Conservation (phyloP, 805 yeast species). For the Priceomyces melissophilus region DNA sequence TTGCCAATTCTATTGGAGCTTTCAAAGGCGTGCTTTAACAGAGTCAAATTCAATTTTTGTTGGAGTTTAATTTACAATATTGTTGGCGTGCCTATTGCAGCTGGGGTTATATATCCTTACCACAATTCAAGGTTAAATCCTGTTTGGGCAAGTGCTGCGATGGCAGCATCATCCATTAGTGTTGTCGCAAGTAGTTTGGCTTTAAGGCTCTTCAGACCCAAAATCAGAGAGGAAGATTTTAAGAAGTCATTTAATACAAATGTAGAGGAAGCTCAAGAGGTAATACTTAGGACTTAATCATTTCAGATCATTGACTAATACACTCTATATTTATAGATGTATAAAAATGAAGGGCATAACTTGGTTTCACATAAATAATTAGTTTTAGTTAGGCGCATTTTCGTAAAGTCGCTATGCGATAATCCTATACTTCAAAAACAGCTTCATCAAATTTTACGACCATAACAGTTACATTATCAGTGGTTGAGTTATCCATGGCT, state of each 20-base stretch:
- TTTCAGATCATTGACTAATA: no score
- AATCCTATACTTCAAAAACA: conserved; percentile 29
- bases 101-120: conserved; percentile 62
- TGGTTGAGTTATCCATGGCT: conserved; percentile 76
- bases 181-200: conserved; percentile 57
- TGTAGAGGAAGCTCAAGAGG: conserved; percentile 6
- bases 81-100: conserved; percentile 61
- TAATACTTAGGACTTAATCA: no score
- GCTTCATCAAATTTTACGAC: conserved; percentile 58
- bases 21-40: conserved; percentile 45
- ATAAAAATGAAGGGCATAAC: no score
- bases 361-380: no score
- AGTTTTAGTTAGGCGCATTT: no score
- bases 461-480: conserved; percentile 94
- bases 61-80: conserved; percentile 59
- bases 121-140: conserved; percentile 53
- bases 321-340: no score
- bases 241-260: conserved; percentile 7
- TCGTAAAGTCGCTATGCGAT: no score
- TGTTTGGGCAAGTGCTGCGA: conserved; percentile 66
- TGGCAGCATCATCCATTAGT: conserved; percentile 58
- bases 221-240: conserved; percentile 15
- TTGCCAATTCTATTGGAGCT: conserved; percentile 54
- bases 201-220: conserved; percentile 45
- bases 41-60: conserved; percentile 55